These are phyloP conservation scores for Apiotrichum mycotoxinovorans DNA, from an alignment of 1,284 basidiomycete genomes.

Conservation along the genomic window DNA sequence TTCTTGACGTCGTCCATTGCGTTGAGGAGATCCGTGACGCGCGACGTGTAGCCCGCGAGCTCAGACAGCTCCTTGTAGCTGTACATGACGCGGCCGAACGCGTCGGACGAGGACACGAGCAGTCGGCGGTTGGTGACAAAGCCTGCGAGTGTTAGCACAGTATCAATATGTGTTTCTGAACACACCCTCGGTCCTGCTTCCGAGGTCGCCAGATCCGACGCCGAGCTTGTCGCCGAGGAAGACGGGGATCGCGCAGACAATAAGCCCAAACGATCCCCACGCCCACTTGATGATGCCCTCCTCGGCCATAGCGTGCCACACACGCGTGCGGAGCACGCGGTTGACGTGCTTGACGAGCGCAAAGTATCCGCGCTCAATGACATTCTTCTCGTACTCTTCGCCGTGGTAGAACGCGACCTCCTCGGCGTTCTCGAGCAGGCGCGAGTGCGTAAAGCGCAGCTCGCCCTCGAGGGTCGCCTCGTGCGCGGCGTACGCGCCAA, in stretches of 20 bases:
- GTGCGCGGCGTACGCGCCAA: conserved; percentile 80
- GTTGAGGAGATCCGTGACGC: conserved; percentile 83
- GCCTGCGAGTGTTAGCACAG: conserved; percentile 51
- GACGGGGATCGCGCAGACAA: conserved; percentile 89
- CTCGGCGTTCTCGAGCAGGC: conserved; percentile 89
- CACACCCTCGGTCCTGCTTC: conserved; percentile 77
- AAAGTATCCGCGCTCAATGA: conserved; percentile 87
- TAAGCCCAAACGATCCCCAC: conserved; percentile 91
- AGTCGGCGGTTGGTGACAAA: conserved; percentile 93
- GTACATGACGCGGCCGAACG: conserved; percentile 73
- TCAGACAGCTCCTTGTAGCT: conserved; percentile 93
- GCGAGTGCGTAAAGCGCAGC: conserved; percentile 86
- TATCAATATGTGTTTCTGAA: not conserved
- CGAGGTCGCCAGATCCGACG: conserved; percentile 63
- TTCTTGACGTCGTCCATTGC: conserved; percentile 84
- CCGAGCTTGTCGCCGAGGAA: conserved; percentile 83
- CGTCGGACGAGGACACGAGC: conserved; percentile 63
- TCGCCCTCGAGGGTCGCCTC: conserved; percentile 78
- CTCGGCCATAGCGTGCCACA: conserved; percentile 88
- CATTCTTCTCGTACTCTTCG: conserved; percentile 85
- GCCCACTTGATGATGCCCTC: conserved; percentile 97
- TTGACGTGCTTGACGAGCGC: conserved; percentile 85
- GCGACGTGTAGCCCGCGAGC: conserved; percentile 89
- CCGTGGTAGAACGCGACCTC: conserved; percentile 93
- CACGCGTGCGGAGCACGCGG: conserved; percentile 70